Base-by-base conservation (phyloP, 495 filamentous ascomycete genomes). In the Neurospora sp. region DNA sequence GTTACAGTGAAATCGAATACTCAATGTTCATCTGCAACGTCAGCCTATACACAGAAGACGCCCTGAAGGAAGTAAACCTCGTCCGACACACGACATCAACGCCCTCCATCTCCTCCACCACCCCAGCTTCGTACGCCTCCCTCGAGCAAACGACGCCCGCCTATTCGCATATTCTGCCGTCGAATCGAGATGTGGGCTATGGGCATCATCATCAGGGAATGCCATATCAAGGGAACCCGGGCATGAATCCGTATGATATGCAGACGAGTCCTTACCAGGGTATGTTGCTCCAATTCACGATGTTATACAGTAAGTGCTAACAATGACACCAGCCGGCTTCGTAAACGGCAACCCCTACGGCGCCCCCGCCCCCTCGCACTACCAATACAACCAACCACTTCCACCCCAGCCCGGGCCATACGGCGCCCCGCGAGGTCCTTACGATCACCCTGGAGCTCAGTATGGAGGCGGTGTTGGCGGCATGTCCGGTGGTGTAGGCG, bases 21-120 rank as follows among this genome's bases (percentile, higher is more conserved):
- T 90, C 92, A 35, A 94, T 94, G 83, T 97, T 94, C 79, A 93
- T 99, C 38, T 88, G 97, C 59, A 95, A 92, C 69, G 96, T 98
- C 69, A 96, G 98, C 77, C 85, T 99, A 0, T 98, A 94, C 93
- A 90, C 91, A 72, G 90, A 89, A 68, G 90, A 96, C 66, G 95
- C 91, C 40, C 83, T 86, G n/a, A 90, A 86, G 73, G 96, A 98
- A 85, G 94, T 97, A 72, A 99, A 98, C 79, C 88, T 98, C 42
- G 95, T 98, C 70, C 90, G 94, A 71, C 92, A 96, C 79, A 94
- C 93, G 14, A 89, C 92, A 9, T 91, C 91, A 16, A 94, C 93
- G 18, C 93, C 94, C 8, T 96, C 94, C 41, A 98, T 98, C 77
- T 94, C 91, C 11, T 91, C 91, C 14, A 93, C 94, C 35, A 78